These are phyloP conservation scores for Amaranthus hypochondriacus DNA, from an alignment of 148 eudicot species.

Conservation along the genomic window DNA sequence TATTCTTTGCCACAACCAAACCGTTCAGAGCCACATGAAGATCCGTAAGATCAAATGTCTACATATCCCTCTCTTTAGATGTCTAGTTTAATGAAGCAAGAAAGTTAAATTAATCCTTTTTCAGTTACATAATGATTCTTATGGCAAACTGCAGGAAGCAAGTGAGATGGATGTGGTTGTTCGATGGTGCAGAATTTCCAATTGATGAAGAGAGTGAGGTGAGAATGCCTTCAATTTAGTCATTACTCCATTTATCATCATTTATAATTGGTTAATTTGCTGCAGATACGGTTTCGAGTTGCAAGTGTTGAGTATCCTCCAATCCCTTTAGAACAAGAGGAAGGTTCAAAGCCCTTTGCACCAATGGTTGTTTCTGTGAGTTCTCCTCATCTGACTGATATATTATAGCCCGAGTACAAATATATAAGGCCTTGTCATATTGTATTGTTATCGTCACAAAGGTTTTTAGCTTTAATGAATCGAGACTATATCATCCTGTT, in stretches of 20 bases:
- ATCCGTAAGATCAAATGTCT: constrained; percentile 40
- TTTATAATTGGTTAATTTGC: constrained; percentile 11
- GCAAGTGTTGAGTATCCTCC: constrained; percentile 53
- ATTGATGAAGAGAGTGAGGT: constrained; percentile 59
- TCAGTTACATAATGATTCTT: not conserved
- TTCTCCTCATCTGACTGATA: constrained; percentile 13
- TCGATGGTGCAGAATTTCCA: constrained; percentile 24
- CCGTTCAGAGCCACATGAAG: constrained; percentile 34
- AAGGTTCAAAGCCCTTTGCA: constrained; percentile 72
- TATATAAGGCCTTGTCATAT: too few species aligned
- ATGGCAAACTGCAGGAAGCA: constrained; percentile 32
- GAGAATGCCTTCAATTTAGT: constrained; percentile 4
- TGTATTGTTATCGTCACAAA: too few species aligned
- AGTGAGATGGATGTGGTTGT: constrained; percentile 53
- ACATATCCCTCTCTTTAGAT: not conserved
- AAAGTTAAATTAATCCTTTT: too few species aligned
- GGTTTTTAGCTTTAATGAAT: too few species aligned
- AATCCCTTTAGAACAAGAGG: constrained; percentile 65
- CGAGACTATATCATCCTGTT: too few species aligned
- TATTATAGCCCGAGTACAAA: too few species aligned
- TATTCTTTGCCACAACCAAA: constrained; percentile 53
- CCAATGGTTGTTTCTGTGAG: constrained; percentile 85
- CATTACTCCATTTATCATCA: not conserved
- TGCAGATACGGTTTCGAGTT: constrained; percentile 84
- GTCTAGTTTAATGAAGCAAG: not conserved